Evolutionary conservation across 2,329 filamentous ascomycete genomes (phyloP).

Genomic region (Colletotrichum eleusines): DNA sequence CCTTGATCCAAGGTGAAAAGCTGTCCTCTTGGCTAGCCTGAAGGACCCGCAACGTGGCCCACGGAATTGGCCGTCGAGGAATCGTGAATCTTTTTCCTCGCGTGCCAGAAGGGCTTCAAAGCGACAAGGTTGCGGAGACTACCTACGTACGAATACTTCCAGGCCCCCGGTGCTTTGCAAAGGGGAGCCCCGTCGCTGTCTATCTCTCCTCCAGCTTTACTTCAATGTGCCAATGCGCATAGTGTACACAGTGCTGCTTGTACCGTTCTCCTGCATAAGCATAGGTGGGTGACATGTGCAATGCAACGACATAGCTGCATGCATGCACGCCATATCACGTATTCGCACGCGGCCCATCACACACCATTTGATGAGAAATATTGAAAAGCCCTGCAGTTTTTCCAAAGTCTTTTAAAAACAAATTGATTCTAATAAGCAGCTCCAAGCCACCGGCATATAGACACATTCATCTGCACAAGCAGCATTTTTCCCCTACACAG

Average conservation of each 20-base stretch:
- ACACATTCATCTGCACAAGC: background rate
- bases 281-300: background rate
- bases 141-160: background rate
- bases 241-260: too few relatives aligned
- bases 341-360: background rate
- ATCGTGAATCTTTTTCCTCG: background rate
- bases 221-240: too few relatives aligned
- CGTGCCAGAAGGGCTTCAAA: background rate
- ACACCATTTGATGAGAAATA: background rate
- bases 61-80: background rate
- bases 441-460: background rate
- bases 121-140: background rate
- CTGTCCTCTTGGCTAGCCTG: constrained; percentile 34
- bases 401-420: too few relatives aligned
- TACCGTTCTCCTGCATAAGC: too few relatives aligned
- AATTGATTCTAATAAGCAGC: too few relatives aligned
- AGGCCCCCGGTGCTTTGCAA: too few relatives aligned
- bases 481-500: background rate
- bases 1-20: constrained; percentile 13
- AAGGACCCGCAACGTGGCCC: constrained; percentile 22
- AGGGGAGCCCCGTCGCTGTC: background rate
- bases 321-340: constrained; percentile 20
- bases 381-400: background rate
- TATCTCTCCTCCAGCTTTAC: too few relatives aligned
- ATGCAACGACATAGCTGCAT: background rate